Percentiles rank a stretch among this genome's conserved stretches.
Conservation (phyloP, 805 yeast genomes). For the Wickerhamiella hasegawae region DNA sequence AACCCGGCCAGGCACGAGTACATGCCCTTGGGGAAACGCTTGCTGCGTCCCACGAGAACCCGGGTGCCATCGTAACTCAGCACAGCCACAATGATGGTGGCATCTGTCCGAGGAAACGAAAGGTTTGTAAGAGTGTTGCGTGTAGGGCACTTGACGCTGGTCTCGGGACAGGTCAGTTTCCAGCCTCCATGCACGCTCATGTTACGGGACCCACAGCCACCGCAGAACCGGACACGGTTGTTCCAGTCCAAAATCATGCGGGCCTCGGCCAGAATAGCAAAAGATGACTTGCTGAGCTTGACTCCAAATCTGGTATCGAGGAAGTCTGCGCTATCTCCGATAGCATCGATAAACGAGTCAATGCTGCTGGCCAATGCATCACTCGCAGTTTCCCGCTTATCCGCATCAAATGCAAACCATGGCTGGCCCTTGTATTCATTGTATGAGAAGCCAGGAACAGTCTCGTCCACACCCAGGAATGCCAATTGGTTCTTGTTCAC, state of each 20-base stretch:
- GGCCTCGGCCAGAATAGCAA: slow-evolving; percentile 64
- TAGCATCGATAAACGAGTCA: neutral
- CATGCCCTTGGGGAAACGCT: slow-evolving; percentile 43
- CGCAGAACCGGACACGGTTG: slow-evolving; percentile 55
- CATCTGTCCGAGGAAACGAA: slow-evolving; percentile 84
- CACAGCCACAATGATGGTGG: slow-evolving; percentile 71
- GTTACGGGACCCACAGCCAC: slow-evolving; percentile 56
- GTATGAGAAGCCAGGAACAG: slow-evolving; percentile 6
- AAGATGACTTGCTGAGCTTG: slow-evolving; percentile 17
- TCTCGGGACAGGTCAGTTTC: slow-evolving; percentile 26
- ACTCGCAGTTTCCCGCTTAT: no score
- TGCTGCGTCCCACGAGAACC: slow-evolving; percentile 55
- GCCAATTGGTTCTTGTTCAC: slow-evolving; percentile 20
- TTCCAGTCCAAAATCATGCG: slow-evolving; percentile 81
- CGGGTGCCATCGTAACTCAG: slow-evolving; percentile 43
- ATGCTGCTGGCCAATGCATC: neutral
- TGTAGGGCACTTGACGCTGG: slow-evolving; percentile 20
- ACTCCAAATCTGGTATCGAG: neutral
- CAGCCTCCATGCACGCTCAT: slow-evolving; percentile 27
- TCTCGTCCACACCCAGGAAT: slow-evolving; percentile 36
- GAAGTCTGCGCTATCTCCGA: no score
- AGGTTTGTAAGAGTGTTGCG: slow-evolving; percentile 46
- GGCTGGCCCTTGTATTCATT: slow-evolving; percentile 22
- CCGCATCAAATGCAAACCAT: slow-evolving; percentile 24
- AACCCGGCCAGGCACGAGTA: slow-evolving; percentile 89